phyloP scores from a whole-genome alignment of 176 grass and related monocot genomes.

The Hyparrhenia diplandra region DNA sequence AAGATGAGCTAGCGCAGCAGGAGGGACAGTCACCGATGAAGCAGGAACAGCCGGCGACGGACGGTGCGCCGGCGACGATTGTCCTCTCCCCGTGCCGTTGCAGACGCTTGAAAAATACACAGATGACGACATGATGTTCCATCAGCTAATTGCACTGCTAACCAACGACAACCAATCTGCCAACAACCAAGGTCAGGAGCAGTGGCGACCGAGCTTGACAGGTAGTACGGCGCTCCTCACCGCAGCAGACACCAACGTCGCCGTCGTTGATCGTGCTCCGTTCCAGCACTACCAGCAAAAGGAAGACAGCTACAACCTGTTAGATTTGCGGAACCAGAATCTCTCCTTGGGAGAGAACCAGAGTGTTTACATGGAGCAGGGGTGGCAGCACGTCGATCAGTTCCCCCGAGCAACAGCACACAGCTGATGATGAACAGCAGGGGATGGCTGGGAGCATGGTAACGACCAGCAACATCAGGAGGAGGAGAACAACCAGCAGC shows the following conservation, averaged over 20 bases:
- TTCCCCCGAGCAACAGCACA: not conserved
- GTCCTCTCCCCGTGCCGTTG: not conserved
- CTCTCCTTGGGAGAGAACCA: not conserved
- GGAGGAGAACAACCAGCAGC: too few species aligned
- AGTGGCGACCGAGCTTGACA: not conserved
- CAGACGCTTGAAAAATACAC: not conserved
- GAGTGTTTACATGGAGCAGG: not conserved
- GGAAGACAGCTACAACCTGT: too few species aligned
- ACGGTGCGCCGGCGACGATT: not conserved
- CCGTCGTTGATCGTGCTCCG: not conserved
- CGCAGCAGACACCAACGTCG: not conserved
- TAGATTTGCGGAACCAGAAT: not conserved
- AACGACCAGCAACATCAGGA: too few species aligned
- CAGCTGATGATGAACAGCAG: not conserved
- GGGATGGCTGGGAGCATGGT: not conserved
- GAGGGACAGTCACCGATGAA: too few species aligned
- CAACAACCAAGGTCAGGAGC: not conserved
- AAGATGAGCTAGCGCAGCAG: too few species aligned
- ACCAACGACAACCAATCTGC: too few species aligned
- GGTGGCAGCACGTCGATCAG: not conserved
- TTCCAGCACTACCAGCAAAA: not conserved
- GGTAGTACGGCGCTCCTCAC: not conserved
- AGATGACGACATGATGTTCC: not conserved
- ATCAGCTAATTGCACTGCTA: too few species aligned
- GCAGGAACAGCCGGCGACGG: too few species aligned